Evolutionary conservation across 2,329 filamentous ascomycete species (phyloP).

Genomic region (Fusarium luffae): DNA sequence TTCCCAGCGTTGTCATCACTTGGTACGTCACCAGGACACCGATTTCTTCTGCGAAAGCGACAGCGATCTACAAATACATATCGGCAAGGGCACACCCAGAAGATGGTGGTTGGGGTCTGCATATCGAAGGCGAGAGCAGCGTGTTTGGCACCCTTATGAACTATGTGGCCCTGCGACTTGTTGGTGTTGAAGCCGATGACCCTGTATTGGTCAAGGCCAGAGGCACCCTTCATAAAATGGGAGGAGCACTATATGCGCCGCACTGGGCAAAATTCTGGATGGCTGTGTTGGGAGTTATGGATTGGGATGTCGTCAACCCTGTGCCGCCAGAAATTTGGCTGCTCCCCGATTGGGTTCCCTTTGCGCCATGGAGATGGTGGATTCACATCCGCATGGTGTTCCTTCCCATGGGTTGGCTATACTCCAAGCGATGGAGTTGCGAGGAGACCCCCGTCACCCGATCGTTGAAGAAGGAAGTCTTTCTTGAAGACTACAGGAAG

Average conservation of each 20-base stretch:
- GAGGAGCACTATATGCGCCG: constrained; percentile 83
- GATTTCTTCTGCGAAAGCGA: constrained; percentile 81
- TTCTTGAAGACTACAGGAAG: constrained; percentile 78
- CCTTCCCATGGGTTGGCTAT: constrained; percentile 89
- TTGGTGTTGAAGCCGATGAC: constrained; percentile 87
- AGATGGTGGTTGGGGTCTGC: constrained; percentile 97
- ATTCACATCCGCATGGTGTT: constrained; percentile 99
- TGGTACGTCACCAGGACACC: constrained; percentile 92
- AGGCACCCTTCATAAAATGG: constrained; percentile 82
- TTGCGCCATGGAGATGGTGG: constrained; percentile 96
- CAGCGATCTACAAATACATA: constrained; percentile 92
- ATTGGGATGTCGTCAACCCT: constrained; percentile 95
- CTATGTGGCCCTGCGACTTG: constrained; percentile 81
- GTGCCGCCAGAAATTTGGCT: constrained; percentile 95
- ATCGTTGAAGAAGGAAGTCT: constrained; percentile 82
- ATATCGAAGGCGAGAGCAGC: constrained; percentile 92
- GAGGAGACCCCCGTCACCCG: constrained; percentile 79
- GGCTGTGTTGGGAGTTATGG: constrained; percentile 80
- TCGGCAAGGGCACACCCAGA: constrained; percentile 84
- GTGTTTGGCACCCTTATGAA: constrained; percentile 93
- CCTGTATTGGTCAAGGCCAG: constrained; percentile 87
- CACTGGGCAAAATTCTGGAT: constrained; percentile 99
- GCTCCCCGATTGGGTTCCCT: constrained; percentile 87
- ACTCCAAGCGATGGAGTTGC: constrained; percentile 83
- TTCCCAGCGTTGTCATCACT: constrained; percentile 84